These are phyloP conservation scores for Xerocomus potaroensis DNA, from an alignment of 768 basidiomycete species.

Conservation along the genomic window DNA sequence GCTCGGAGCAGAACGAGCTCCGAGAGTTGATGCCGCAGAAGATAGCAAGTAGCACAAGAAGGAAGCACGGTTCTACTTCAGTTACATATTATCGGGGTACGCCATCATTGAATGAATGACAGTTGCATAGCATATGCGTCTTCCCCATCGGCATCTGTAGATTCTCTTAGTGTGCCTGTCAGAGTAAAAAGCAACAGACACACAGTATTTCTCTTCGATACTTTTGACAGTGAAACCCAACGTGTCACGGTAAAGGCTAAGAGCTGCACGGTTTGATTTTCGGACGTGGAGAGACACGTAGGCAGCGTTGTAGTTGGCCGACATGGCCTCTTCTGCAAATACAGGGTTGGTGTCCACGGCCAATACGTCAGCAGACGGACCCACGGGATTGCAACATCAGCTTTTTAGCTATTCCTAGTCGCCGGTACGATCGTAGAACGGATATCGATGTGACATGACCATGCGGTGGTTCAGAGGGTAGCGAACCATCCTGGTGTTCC, in stretches of 20 bases:
- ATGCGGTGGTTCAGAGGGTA: slow-evolving; percentile 57
- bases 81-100: not conserved
- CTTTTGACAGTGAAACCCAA: slow-evolving; percentile 85
- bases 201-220: slow-evolving; percentile 90
- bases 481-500: slow-evolving; percentile 39
- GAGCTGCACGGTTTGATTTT: slow-evolving; percentile 91
- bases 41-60: slow-evolving; percentile 1
- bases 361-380: slow-evolving; percentile 27
- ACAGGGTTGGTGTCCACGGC: slow-evolving; percentile 1
- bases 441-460: slow-evolving; percentile 98
- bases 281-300: slow-evolving; percentile 90
- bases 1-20: slow-evolving; percentile 22
- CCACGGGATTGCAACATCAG: slow-evolving; percentile 90
- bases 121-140: slow-evolving; percentile 92
- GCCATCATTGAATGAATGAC: slow-evolving; percentile 38
- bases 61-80: slow-evolving; percentile 10
- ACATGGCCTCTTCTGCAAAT: slow-evolving; percentile 82
- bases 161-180: slow-evolving; percentile 6
- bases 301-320: slow-evolving; percentile 74
- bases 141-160: slow-evolving; percentile 87
- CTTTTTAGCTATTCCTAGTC: slow-evolving; percentile 91
- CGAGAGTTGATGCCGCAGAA: not conserved
- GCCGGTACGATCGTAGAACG: slow-evolving; percentile 82
- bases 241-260: slow-evolving; percentile 82
- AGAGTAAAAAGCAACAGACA: slow-evolving; percentile 30